Evolutionary conservation across 2,329 filamentous ascomycete species (phyloP).

Genomic region (Hymenoscyphus albidus): DNA sequence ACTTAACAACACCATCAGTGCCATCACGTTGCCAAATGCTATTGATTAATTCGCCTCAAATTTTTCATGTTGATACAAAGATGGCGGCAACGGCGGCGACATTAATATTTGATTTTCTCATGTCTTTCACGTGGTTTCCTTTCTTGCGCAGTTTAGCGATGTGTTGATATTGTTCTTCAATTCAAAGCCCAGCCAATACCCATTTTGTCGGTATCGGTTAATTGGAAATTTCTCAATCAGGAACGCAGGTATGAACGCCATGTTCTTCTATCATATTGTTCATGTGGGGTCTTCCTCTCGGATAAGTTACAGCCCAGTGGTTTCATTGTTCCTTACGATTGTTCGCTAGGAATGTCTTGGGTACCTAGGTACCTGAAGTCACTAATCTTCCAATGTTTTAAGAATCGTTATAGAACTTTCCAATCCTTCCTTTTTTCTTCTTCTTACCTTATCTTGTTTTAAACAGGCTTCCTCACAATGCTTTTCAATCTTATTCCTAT

Average conservation of each 20-base stretch:
- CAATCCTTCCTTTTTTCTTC: neutral
- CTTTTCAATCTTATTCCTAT: neutral
- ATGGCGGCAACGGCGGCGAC: neutral
- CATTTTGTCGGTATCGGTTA: neutral
- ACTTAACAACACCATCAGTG: no score
- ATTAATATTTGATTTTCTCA: neutral
- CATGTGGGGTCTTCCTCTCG: neutral
- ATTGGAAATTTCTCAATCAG: neutral
- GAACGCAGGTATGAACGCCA: neutral
- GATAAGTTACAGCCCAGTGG: neutral
- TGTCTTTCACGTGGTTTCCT: neutral
- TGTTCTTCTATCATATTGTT: neutral
- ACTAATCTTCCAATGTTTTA: neutral
- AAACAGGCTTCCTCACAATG: neutral
- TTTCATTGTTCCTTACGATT: constrained; percentile 3
- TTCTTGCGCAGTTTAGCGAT: neutral
- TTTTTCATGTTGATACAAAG: neutral
- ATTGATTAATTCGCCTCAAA: no score
- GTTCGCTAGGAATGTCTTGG: neutral
- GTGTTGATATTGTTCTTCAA: neutral
- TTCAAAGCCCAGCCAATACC: neutral
- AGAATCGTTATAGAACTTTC: neutral
- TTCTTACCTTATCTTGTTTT: neutral
- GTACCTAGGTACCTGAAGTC: neutral
- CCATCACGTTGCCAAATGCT: no score